These are phyloP conservation scores for Plasmodium vinckei DNA, from an alignment of 169 alveolate genomes.

Conservation along the genomic window DNA sequence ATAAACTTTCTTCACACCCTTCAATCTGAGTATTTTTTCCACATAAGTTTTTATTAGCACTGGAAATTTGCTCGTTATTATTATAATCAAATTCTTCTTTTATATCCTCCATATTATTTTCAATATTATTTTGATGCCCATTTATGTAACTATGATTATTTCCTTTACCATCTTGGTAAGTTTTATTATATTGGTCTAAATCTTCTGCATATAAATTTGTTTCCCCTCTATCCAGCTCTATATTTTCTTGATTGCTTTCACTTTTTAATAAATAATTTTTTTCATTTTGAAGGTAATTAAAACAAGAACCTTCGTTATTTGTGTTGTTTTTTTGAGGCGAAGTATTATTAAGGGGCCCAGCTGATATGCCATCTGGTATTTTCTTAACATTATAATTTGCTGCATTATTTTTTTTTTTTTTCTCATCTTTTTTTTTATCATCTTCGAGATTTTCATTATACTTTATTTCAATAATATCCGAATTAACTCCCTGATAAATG, in stretches of 20 bases:
- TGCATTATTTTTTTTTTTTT: neutral
- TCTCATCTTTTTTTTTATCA: slow-evolving; percentile 24
- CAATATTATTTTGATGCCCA: too few relatives aligned
- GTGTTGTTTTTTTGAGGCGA: neutral
- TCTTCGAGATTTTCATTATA: slow-evolving; percentile 27
- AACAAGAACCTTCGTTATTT: too few relatives aligned
- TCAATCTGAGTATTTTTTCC: slow-evolving; percentile 20
- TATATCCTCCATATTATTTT: too few relatives aligned
- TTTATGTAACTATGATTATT: too few relatives aligned
- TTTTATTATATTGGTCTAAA: too few relatives aligned
- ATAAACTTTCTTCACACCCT: slow-evolving; percentile 65
- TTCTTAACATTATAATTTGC: neutral
- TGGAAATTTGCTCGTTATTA: slow-evolving; percentile 1
- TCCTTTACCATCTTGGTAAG: too few relatives aligned
- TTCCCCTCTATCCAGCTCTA: too few relatives aligned
- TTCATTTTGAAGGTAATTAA: too few relatives aligned
- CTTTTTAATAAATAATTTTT: too few relatives aligned
- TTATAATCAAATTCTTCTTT: neutral
- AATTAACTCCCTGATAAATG: slow-evolving; percentile 49
- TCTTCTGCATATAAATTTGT: too few relatives aligned
- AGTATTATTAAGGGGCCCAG: too few relatives aligned
- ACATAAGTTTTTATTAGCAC: neutral
- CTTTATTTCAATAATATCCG: slow-evolving; percentile 65
- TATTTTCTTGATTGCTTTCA: too few relatives aligned
- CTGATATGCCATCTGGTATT: neutral